Base-by-base conservation (phyloP, 1,284 basidiomycete species). In the Melampsora americana region DNA sequence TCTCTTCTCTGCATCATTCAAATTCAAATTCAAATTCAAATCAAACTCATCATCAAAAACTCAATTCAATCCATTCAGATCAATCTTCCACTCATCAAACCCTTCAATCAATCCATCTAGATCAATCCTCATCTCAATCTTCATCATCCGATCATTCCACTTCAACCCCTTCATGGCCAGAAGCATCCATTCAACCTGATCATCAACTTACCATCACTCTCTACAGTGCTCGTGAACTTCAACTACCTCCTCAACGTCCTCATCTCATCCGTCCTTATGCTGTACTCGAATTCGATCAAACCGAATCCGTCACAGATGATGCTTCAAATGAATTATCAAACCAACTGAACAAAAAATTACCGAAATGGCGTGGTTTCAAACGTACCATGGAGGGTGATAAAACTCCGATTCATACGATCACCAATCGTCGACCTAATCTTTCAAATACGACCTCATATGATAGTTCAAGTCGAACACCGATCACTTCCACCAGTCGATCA, bases 221-320 rank as follows among this genome's bases (percentile, higher is more conserved):
- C 83, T 92, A 98, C 83, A 89, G 90, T 78, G 96, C 92, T 5
- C 89, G 93, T 77, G 88, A 88, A 26, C 89, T 99, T 44, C 53
- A 56, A 66, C n/a, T 66, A 18, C 18, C 20, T n/a, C 28, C 61
- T 18, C 18, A 32, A 18, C 28, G 84, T 86, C 11, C 84, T 23
- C 14, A 60, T 48, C 35, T 30, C 28, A 20, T 53, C n/a, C 87
- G 90, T 32, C 96, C 95, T 18, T 99, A 99, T 83, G 92, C 94
- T 79, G 95, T 99, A 82, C 93, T 96, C 80, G 91, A 95, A 83
- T 99, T 98, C 83, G 95, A 99, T 86, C 92, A 98, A 84, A 98
- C 95, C 86, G 95, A 99, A 84, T 99, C 97, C 82, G 90, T 99
- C 91, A 90, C 64, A 82, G 69, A 62, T 87, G 53, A 60, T n/a